These are phyloP conservation scores for Yarrowia sp. DNA, from an alignment of 805 yeast species.

Conservation along the genomic window DNA sequence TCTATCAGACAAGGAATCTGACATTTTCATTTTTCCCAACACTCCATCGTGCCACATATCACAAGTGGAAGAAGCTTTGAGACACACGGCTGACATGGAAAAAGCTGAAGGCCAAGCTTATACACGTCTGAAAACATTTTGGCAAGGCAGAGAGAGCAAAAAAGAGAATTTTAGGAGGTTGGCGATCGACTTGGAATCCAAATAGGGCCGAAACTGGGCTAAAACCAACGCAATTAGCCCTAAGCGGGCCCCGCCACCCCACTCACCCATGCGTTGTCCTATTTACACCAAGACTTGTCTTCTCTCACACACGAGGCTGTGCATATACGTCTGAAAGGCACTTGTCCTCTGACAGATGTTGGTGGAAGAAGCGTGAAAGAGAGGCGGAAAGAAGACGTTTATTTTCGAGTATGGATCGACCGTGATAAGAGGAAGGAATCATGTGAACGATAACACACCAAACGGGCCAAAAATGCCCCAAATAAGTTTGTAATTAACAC, in stretches of 20 bases:
- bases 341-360: not conserved
- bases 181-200: not conserved
- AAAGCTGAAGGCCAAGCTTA: too few relatives aligned
- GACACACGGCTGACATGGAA: constrained; percentile 17
- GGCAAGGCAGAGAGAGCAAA: not conserved
- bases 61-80: constrained; percentile 7
- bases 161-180: constrained; percentile 6
- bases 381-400: not conserved
- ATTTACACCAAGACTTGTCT: not conserved
- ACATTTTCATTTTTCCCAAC: not conserved
- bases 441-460: too few relatives aligned
- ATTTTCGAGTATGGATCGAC: not conserved
- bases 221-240: not conserved
- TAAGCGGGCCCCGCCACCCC: not conserved
- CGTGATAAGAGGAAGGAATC: too few relatives aligned
- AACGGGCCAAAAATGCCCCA: too few relatives aligned
- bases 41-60: constrained; percentile 14
- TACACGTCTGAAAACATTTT: constrained; percentile 7
- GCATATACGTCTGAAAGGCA: constrained; percentile 23
- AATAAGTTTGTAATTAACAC: too few relatives aligned
- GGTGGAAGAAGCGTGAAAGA: not conserved
- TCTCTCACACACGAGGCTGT: constrained; percentile 14
- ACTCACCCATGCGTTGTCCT: constrained; percentile 3
- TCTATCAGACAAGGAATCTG: not conserved
- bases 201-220: not conserved